phyloP scores from a whole-genome alignment of 1,284 basidiomycete species.

The Erythrobasidium hasegawianum region DNA sequence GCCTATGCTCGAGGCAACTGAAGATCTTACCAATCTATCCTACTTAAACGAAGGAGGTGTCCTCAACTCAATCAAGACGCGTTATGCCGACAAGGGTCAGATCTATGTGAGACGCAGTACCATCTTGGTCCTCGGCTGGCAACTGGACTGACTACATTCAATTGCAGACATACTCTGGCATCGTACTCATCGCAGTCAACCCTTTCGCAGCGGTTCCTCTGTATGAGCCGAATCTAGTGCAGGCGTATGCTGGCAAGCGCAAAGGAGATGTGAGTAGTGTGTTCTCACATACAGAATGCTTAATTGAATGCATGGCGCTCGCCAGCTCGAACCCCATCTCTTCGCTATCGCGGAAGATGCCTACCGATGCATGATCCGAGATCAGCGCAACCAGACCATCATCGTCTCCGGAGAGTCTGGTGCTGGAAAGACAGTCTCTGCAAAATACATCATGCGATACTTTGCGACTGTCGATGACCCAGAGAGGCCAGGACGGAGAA shows the following conservation, averaged over 20 bases:
- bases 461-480: constrained; percentile 94
- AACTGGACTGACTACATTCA: constrained; percentile 56
- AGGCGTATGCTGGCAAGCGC: constrained; percentile 87
- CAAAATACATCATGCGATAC: constrained; percentile 99
- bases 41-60: constrained; percentile 95
- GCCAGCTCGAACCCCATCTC: constrained; percentile 85
- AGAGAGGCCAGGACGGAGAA: constrained; percentile 56
- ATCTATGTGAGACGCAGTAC: constrained; percentile 64
- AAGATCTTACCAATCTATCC: constrained; percentile 95
- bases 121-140: constrained; percentile 95
- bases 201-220: constrained; percentile 77
- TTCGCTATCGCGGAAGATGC: constrained; percentile 99
- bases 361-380: constrained; percentile 93
- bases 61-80: constrained; percentile 14
- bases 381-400: constrained; percentile 94
- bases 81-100: constrained; percentile 52
- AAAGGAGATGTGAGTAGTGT: constrained; percentile 61
- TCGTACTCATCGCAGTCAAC: constrained; percentile 95
- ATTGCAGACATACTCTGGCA: constrained; percentile 83
- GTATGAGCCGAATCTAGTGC: constrained; percentile 91
- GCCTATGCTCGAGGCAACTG: constrained; percentile 89
- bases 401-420: constrained; percentile 99
- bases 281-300: too few relatives aligned
- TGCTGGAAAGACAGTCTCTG: constrained; percentile 98
- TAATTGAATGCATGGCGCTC: background rate